These are phyloP conservation scores for Colletotrichum sp. DNA, from an alignment of 2,329 filamentous ascomycete species.

Conservation along the genomic window DNA sequence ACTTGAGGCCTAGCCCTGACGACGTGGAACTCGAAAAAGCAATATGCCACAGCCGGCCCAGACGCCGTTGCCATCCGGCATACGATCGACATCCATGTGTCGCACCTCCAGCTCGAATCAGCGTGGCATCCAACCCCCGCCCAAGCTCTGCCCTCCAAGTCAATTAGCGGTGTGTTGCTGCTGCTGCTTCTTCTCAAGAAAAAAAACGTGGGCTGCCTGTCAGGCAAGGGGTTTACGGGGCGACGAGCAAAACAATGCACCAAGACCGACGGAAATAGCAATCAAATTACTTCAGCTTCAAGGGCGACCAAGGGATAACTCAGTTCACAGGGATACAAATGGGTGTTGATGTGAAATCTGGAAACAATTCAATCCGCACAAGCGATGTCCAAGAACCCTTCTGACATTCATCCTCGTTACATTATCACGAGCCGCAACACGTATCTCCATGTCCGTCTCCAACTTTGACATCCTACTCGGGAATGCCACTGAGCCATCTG, in stretches of 20 bases:
- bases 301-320: background rate
- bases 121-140: background rate
- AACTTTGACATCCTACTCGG: background rate
- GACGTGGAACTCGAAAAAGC: conserved; percentile 11
- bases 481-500: background rate
- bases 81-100: conserved; percentile 12
- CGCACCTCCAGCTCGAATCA: background rate
- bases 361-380: background rate
- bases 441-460: background rate
- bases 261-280: background rate
- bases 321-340: background rate
- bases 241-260: background rate
- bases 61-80: background rate
- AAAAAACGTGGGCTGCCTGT: background rate
- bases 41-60: conserved; percentile 8
- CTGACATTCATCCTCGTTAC: background rate
- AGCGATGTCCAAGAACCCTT: background rate
- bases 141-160: background rate
- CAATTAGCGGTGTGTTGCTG: conserved; percentile 2
- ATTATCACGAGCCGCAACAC: background rate
- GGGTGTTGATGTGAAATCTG: background rate
- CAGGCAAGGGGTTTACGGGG: background rate
- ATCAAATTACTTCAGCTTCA: background rate
- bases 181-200: background rate
- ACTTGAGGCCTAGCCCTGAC: background rate